Percentiles rank a stretch among this genome's conserved stretches.
Conservation (phyloP, 2,329 filamentous ascomycete genomes). For the Dryadomyces quercivorus region DNA sequence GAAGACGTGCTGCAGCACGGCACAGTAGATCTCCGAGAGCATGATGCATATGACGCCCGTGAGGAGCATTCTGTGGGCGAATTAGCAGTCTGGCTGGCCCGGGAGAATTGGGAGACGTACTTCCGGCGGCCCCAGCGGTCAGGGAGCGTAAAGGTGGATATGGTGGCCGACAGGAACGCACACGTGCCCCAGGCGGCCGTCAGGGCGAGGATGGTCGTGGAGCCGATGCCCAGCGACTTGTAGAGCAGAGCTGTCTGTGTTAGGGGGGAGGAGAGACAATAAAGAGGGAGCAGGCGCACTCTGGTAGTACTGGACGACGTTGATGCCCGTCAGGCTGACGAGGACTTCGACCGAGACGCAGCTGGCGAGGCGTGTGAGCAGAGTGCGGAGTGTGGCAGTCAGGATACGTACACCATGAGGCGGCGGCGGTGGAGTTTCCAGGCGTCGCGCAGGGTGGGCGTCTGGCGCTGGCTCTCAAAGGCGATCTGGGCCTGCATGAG, state of each 20-base stretch:
- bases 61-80: constrained; percentile 36
- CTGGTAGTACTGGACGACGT: constrained; percentile 31
- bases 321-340: constrained; percentile 43
- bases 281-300: not conserved
- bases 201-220: constrained; percentile 36
- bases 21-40: constrained; percentile 44
- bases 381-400: not conserved
- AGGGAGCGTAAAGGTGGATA: constrained; percentile 38
- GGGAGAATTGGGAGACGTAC: not conserved
- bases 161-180: constrained; percentile 34
- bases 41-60: constrained; percentile 37
- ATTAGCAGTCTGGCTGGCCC: too few relatives aligned
- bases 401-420: constrained; percentile 29
- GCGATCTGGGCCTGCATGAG: constrained; percentile 41
- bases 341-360: constrained; percentile 42
- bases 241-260: constrained; percentile 32
- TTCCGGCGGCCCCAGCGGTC: constrained; percentile 44
- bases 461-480: constrained; percentile 43
- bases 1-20: constrained; percentile 45
- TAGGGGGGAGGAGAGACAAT: not conserved
- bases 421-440: constrained; percentile 37
- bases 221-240: constrained; percentile 37
- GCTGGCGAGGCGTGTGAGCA: not conserved
- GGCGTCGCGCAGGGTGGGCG: constrained; percentile 37
- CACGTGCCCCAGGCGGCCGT: constrained; percentile 41